phyloP scores from a whole-genome alignment of 2,329 filamentous ascomycete genomes.

The Chrysoporthe deuterocubensis region DNA sequence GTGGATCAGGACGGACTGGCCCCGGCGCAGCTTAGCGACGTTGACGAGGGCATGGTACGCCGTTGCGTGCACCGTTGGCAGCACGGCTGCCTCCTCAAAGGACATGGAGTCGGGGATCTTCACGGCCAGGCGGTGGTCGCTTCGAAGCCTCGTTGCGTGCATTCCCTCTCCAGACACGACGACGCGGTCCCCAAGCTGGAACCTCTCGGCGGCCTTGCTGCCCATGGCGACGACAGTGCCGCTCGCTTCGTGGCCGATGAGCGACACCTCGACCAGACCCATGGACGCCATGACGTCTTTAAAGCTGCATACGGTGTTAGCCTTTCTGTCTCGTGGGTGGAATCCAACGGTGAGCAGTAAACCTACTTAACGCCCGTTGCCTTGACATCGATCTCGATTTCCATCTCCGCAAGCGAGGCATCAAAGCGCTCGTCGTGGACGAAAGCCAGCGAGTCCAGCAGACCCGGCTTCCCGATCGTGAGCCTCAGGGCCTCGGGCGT shows the following conservation, averaged over 20 bases:
- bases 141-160: too few relatives aligned
- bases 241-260: slow-evolving; percentile 13
- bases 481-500: slow-evolving; percentile 6
- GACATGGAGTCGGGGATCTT: slow-evolving; percentile 27
- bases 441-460: slow-evolving; percentile 26
- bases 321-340: too few relatives aligned
- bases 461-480: slow-evolving; percentile 12
- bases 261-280: slow-evolving; percentile 8
- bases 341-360: too few relatives aligned
- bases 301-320: slow-evolving; percentile 6
- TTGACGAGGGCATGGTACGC: slow-evolving; percentile 35
- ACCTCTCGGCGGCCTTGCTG: too few relatives aligned
- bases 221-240: background rate
- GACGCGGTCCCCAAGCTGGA: too few relatives aligned
- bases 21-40: slow-evolving; percentile 30
- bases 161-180: too few relatives aligned
- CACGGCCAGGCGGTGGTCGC: background rate
- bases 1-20: slow-evolving; percentile 32
- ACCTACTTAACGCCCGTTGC: slow-evolving; percentile 10
- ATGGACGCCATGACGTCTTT: slow-evolving; percentile 18
- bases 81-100: slow-evolving; percentile 25
- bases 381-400: slow-evolving; percentile 16
- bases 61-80: slow-evolving; percentile 34
- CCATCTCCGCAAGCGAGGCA: slow-evolving; percentile 6
- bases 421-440: slow-evolving; percentile 15